A percentile compares a stretch with the other conserved stretches of the same genome.
These are phyloP conservation scores for Lachnellula willkommii DNA, from an alignment of 2,329 filamentous ascomycete species.

Conservation along the genomic window DNA sequence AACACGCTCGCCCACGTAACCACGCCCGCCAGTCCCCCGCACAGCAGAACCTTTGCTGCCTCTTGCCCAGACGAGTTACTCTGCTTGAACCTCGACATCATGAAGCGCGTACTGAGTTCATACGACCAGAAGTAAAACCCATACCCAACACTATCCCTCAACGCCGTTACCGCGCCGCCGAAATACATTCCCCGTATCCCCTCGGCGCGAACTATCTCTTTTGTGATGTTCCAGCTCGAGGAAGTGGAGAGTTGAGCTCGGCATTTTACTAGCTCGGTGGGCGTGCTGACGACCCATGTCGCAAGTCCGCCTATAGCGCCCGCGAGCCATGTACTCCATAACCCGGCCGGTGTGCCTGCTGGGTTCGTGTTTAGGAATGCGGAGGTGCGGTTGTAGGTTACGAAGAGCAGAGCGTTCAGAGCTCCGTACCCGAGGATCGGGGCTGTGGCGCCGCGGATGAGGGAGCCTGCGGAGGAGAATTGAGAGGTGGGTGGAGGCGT, in stretches of 20 bases:
- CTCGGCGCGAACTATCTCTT: conserved; percentile 53
- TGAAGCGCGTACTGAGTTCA: conserved; percentile 62
- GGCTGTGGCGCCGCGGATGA: conserved; percentile 67
- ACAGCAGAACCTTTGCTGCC: conserved; percentile 65
- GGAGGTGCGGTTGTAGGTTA: conserved; percentile 84
- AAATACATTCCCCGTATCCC: conserved; percentile 69
- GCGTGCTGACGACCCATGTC: conserved; percentile 79
- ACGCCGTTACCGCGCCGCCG: conserved; percentile 73
- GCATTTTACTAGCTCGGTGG: conserved; percentile 88
- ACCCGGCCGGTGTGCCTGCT: conserved; percentile 38
- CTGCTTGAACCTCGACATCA: conserved; percentile 31
- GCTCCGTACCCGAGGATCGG: conserved; percentile 87
- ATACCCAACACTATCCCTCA: conserved; percentile 87
- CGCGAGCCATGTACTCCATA: conserved; percentile 69
- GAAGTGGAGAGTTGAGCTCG: conserved; percentile 63
- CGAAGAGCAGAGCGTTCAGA: conserved; percentile 83
- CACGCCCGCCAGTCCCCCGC: conserved; percentile 81
- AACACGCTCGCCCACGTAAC: conserved; percentile 88
- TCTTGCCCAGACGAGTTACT: conserved; percentile 37
- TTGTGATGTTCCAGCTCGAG: conserved; percentile 52
- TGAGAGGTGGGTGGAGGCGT: conserved; percentile 26
- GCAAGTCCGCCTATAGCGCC: conserved; percentile 78
- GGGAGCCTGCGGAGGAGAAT: conserved; percentile 34
- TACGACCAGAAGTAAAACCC: conserved; percentile 98
- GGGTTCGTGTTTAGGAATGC: conserved; percentile 46